Base-by-base conservation (phyloP, 2,329 filamentous ascomycete species). In the Thielaviopsis euricoi region DNA sequence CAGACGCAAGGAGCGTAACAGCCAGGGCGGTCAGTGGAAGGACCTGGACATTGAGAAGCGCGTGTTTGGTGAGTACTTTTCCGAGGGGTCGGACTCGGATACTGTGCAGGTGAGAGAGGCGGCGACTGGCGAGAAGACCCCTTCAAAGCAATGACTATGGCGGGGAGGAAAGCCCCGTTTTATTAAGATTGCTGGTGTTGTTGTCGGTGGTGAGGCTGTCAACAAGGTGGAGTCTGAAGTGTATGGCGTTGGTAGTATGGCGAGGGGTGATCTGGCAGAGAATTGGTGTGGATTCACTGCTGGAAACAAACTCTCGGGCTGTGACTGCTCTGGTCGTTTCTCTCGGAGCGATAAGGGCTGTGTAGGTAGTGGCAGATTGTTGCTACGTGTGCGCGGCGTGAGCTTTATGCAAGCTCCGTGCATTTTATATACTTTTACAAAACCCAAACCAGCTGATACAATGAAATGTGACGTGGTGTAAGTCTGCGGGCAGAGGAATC, bases 1-100 rank as follows among this genome's bases (percentile, higher is more conserved):
- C 64, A 64, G 71, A 25, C 64, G 64, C 13, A 56, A 58, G 51
- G 66, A 63, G 23, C 53, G 57, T 21, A 64, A 62, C 53, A 49
- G 59, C 2, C 62, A 64, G 2, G 68, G 67, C 4, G 50, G 65
- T 6, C 62, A 64, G 15, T 71, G 68, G 67, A 70, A 68, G 63
- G 69, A 71, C 10, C 62, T 68, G 60, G 70, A 73, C 25, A 63
- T 72, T 26, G 71, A 74, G 64, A 64, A 71, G 61, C 67, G 69
- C 6, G 68, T 67, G 1, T 74, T 73, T 58, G 69, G 66, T 52
- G 67, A 71, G 56, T 73, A 68, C 56, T 64, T 73, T 17, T 25
- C 51, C 9, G 26, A 57, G 22, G 53, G 43, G 19, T 55, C 37
- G 3, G 58, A 48, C 13, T 50, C 58, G 6, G 53, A 25, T 23